Percentiles rank a stretch among this genome's conserved stretches.
Evolutionary conservation across 805 yeast genomes (phyloP).

Genomic region (Lachancea cidri): DNA sequence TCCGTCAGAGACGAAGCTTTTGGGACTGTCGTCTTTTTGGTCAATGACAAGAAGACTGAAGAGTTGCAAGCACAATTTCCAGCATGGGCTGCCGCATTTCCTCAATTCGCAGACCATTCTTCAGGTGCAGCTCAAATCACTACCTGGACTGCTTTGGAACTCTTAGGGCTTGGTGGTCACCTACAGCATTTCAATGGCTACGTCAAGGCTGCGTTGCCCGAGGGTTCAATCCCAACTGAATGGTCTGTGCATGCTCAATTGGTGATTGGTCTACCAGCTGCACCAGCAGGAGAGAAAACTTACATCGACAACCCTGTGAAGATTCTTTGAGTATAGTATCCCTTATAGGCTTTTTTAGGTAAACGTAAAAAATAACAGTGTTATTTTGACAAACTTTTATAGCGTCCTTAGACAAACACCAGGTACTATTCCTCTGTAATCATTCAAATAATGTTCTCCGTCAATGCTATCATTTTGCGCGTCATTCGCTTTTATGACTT

Average conservation of each 20-base stretch:
- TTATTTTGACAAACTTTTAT: no score
- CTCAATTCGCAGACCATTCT: constrained; percentile 44
- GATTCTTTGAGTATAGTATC: constrained; percentile 21
- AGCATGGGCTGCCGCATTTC: constrained; percentile 41
- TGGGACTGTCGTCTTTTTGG: constrained; percentile 47
- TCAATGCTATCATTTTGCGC: constrained; percentile 6
- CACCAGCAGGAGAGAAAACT: constrained; percentile 35
- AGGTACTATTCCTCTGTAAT: constrained; percentile 39
- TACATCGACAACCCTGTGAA: constrained; percentile 41
- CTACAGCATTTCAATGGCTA: constrained; percentile 49
- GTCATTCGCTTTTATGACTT: constrained; percentile 4
- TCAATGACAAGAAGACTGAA: constrained; percentile 38
- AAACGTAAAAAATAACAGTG: no score
- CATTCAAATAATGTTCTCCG: constrained; percentile 31
- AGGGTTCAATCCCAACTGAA: constrained; percentile 36
- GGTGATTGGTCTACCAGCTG: constrained; percentile 44
- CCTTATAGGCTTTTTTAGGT: no score
- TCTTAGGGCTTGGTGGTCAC: constrained; percentile 44
- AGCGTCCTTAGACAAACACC: constrained; percentile 30
- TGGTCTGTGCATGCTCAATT: constrained; percentile 47
- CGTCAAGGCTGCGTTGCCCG: constrained; percentile 38
- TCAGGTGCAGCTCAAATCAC: constrained; percentile 47
- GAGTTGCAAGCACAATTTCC: constrained; percentile 41
- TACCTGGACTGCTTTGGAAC: constrained; percentile 45
- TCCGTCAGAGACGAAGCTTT: constrained; percentile 42